Conservation (phyloP, 768 basidiomycete genomes). For the Termitomyces eurrhizus region DNA sequence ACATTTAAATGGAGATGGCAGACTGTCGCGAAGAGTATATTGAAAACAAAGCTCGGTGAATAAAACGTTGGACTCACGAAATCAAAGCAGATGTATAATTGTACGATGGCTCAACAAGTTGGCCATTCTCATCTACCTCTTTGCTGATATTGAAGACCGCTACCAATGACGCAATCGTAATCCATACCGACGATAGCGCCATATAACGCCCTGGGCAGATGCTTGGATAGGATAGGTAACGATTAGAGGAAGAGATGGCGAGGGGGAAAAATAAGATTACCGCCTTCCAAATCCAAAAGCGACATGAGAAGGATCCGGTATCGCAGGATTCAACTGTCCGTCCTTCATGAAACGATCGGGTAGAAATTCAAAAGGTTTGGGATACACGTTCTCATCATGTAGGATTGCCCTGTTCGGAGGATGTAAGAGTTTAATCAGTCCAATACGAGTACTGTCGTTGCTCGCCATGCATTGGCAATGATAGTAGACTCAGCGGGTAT, state of each 20-base stretch:
- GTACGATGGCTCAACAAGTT: constrained; percentile 11
- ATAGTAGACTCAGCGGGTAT: background rate
- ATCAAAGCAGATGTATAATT: constrained; percentile 6
- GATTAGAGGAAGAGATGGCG: background rate
- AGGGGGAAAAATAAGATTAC: background rate
- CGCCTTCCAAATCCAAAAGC: background rate
- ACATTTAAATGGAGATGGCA: constrained; percentile 11
- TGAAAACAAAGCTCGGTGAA: background rate
- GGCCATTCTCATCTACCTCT: constrained; percentile 17
- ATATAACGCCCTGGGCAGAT: constrained; percentile 34
- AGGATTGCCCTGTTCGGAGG: background rate
- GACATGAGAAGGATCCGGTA: background rate
- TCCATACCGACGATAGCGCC: constrained; percentile 29
- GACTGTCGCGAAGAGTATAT: background rate
- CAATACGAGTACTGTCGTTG: background rate
- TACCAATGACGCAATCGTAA: constrained; percentile 26
- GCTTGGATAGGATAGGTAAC: constrained; percentile 6
- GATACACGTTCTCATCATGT: background rate
- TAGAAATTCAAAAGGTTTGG: background rate
- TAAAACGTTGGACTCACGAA: background rate
- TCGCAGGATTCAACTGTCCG: background rate
- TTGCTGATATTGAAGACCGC: constrained; percentile 26
- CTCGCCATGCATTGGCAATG: background rate
- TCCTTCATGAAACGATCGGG: background rate
- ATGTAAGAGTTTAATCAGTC: background rate